Base-by-base conservation (phyloP, 192 early-diverging fungal genomes). In the Chytriomyces sp. region DNA sequence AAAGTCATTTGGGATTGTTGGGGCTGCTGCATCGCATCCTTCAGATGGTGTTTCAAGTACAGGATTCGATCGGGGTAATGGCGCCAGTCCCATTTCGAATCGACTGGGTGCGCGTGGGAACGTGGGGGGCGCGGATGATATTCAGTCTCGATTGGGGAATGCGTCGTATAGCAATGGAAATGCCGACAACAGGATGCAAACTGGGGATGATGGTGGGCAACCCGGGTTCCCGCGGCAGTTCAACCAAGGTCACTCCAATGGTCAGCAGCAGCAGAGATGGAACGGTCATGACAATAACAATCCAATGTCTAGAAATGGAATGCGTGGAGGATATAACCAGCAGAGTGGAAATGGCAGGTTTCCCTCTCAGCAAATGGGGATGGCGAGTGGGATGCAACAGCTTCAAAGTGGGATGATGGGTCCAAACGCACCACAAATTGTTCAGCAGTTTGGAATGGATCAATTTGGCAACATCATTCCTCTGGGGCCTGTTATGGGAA, bases 401-500 rank as follows among this genome's bases (percentile, higher is more conserved):
- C 60, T 47, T 7, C 59, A 64, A 49, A 61, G 43, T 13, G 43
- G 28, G 6, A 26, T 50, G 9, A 61, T 62, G 53, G 35, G 50
- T 18, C 59, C 61, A 0, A 24, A 18, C 10, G 28, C 8, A 23
- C 45, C 71, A 11, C 35, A 35, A 35, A 65, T 44, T 65, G 24
- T 65, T 9, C 53, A 8, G 11, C 18, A 13, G 13, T 64, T 73
- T 26, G 35, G n/a, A 26, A 43, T 46, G 59, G 71, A 73, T 43
- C 47, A n/a, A 5, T 64, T 47, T 44, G 61, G 61, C 6, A 64
- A 73, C 23, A 60, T 73, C 23, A 45, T 73, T 8, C 60, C 71
- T 8, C 24, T 65, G 13, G 64, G 64, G 18, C 64, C 43, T 16
- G 35, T 35, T 35, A 65, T 44, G 23, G 16, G 16, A 11, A 65